Evolutionary conservation across 1,284 basidiomycete species (phyloP), one percentile per base, ranked within the genome.

Genomic region (Cystobasidiaceae sp.): DNA sequence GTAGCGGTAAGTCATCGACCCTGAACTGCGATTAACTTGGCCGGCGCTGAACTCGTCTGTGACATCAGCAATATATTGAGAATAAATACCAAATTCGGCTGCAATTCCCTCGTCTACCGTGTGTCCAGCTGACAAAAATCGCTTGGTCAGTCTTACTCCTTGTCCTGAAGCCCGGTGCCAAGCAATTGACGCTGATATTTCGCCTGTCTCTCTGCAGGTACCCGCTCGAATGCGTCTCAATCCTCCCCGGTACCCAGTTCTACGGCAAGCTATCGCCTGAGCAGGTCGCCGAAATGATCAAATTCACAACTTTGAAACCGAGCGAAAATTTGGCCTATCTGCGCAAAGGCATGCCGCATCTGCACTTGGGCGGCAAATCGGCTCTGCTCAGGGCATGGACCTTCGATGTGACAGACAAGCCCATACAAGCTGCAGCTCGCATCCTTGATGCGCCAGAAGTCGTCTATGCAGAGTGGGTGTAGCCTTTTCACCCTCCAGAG

Each of bases 71-170:
- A 2, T 67, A 67, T 41, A 63, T 62, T 23, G 49, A 67, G 11
- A 15, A 48, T 2, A 52, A 57, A 19, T 67, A 70, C 57, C 41
- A 59, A 28, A n/a, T 52, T n/a, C 51, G 39, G 21, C 55, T 71
- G 9, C 30, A 58, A 27, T 50, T 41, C 32, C 67, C 68, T 9
- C 46, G 56, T 21, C 49, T 70, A 9, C 70, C 70, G 2, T 69
- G 67, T 27, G 67, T 71, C n/a, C 67, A 67, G 45, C 23, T 71
- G 19, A 68, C 68, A 8, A 64, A 67, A 32, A 71, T 59, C 48
- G 69, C 68, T 3, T 64, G 61, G 61, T 64, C 11, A 48, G 44
- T 50, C 4, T 28, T 21, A 17, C 17, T 27, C n/a, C 43, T 11
- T 25, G 32, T 30, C 25, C 13, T n/a, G 3, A 19, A 7, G 30